Evolutionary conservation across 345 rosid species (phyloP).

Genomic region (Eutrema yunnanense): DNA sequence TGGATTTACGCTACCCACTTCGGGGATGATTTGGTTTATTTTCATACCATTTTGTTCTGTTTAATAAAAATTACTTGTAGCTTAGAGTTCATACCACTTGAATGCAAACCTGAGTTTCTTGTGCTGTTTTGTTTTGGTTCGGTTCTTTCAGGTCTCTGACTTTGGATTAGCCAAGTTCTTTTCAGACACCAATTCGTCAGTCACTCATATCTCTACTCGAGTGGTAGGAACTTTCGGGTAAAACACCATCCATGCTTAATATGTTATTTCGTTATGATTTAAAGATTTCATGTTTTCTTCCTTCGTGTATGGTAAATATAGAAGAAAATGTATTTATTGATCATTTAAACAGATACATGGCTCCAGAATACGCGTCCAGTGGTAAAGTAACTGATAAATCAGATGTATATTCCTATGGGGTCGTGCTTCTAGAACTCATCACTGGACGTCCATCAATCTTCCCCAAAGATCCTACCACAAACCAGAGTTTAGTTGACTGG

Average conservation of each 20-base stretch:
- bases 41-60: neutral
- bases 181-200: constrained; percentile 36
- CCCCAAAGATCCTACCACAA: constrained; percentile 34
- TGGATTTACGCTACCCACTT: neutral
- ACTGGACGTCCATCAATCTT: constrained; percentile 60
- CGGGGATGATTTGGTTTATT: neutral
- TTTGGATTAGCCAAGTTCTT: constrained; percentile 75
- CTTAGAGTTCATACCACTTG: neutral
- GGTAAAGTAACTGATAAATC: constrained; percentile 77
- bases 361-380: constrained; percentile 82
- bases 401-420: constrained; percentile 72
- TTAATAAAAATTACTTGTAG: neutral
- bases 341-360: constrained; percentile 52
- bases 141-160: constrained; percentile 61
- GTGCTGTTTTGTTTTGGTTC: neutral
- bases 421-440: constrained; percentile 73
- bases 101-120: neutral
- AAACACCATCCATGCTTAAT: neutral
- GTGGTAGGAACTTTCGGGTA: constrained; percentile 92
- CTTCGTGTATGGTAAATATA: neutral
- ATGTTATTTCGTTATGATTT: neutral
- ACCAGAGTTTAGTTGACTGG: constrained; percentile 70
- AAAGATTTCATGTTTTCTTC: neutral
- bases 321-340: neutral
- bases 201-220: constrained; percentile 66